Evolutionary conservation across 495 filamentous ascomycete species (phyloP), one percentile per base, ranked within the genome.

Genomic region (Aspergillus conjunctus): DNA sequence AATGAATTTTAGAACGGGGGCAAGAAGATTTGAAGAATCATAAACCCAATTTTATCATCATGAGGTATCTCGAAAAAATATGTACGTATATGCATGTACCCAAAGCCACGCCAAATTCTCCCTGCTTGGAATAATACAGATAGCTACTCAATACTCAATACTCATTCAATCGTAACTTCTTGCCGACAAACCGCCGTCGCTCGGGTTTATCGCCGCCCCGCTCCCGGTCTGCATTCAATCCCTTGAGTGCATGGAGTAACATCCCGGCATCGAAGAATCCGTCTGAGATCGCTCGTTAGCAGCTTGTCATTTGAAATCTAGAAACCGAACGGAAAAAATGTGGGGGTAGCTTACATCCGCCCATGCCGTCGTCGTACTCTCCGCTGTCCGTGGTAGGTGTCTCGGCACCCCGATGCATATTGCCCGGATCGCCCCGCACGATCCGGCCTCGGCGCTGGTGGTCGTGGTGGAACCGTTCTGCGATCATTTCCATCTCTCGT

Each of bases 221-320:
- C 44, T 86, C 79, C 37, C 79, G 76, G 30, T 82, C 79, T 48
- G 80, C 78, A 60, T 73, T 79, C 22, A 83, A 71, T 7, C 79
- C 88, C 71, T 92, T 93, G 30, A 96, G 83, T 10, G 91, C 92
- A 71, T 93, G 90, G 8, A 93, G 81, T 7, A 97, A 83, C 91
- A 96, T 93, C 33, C 92, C 92, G 2, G 92, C 91, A 75, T 97
- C 92, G 75, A 97, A 97, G 81, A 97, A 96, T 39, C 92, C 92
- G 80, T 97, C 92, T 97, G 66, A 31, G 48, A 14, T 43, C 2
- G 51, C 56, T 22, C 15, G 52, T 78, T 64, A 76, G 70, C 57
- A 51, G 50, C 61, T 26, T 54, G 51, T 43, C 54, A 18, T 50
- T 49, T 20, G 54, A 62, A 44, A 30, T 21, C 26, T 17, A 64